Evolutionary conservation across 2,329 filamentous ascomycete species (phyloP), one percentile per base, ranked within the genome.

Genomic region (Talaromyces sp.): DNA sequence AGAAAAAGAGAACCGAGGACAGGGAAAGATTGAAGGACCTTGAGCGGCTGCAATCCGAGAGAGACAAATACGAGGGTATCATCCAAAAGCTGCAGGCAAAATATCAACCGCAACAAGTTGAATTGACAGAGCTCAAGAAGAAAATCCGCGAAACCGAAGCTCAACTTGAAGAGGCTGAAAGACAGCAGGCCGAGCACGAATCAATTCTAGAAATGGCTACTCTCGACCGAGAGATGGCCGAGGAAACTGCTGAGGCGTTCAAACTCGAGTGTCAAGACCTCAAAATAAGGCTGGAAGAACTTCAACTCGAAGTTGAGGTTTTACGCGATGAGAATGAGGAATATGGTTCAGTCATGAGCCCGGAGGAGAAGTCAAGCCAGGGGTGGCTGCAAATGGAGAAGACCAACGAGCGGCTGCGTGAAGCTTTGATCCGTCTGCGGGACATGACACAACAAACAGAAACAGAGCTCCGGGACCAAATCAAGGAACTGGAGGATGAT

Each of bases 211-310:
- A 99, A 75, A 85, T 95, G 75, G 91, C 92, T 7, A 89, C 90
- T 0, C 80, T 99, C 27, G 95, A 99, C 71, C 86, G 91, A 51
- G 93, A 99, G 74, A 96, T 98, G 90, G 95, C 95, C 0, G 93
- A 99, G 74, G 93, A 97, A 75, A 91, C 87, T 50, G 89, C 90
- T 0, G 95, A 98, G 66, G 86, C 89, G 19, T 81, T 89, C 56
- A 95, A 92, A 72, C 83, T 85, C 1, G 93, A 99, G 70, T 79
- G 96, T 26, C 90, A 96, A 41, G 83, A 86, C 2, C 74, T 96
- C 58, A 90, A 91, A 69, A 78, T 84, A 61, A 91, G 88, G 69
- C 77, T 86, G 1, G 93, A 98, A 72, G 93, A 98, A 73, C 80
- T 96, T 8, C 87, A 95, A 67, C 80, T 97, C 10, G 93, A 99